phyloP scores from a whole-genome alignment of 805 yeast species.

The Candida chauliodis region DNA sequence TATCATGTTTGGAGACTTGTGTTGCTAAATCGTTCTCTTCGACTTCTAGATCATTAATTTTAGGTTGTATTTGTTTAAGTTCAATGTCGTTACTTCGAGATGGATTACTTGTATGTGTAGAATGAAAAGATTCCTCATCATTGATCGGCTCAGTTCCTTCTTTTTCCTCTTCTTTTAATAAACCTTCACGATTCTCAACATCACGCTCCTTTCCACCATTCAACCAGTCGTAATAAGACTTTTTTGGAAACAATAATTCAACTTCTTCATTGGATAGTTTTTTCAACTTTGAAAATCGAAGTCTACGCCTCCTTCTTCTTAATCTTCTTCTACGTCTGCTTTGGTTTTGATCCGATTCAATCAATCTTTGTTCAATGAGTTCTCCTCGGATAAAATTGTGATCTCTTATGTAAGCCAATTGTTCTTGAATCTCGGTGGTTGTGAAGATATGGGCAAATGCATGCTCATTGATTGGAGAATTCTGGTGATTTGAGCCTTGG shows the following conservation, averaged over 20 bases:
- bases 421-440: conserved; percentile 28
- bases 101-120: not conserved
- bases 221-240: conserved; percentile 58
- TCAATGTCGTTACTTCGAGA: conserved; percentile 6
- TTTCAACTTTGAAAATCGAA: conserved; percentile 44
- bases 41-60: not conserved
- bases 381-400: conserved; percentile 31
- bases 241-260: conserved; percentile 55
- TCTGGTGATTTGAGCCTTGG: not conserved
- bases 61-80: conserved; percentile 2
- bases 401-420: conserved; percentile 31
- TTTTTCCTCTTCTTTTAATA: conserved; percentile 35
- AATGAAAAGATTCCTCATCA: conserved; percentile 9
- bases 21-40: conserved; percentile 5
- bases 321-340: conserved; percentile 40
- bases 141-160: conserved; percentile 2
- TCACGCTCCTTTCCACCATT: conserved; percentile 58
- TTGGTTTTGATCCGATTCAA: conserved; percentile 20
- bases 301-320: conserved; percentile 37
- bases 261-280: conserved; percentile 55
- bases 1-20: not conserved
- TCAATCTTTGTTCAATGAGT: conserved; percentile 15
- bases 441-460: conserved; percentile 9
- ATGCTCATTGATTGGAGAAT: conserved; percentile 5
- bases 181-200: conserved; percentile 39